Evolutionary conservation across 2,329 filamentous ascomycete species (phyloP).

Genomic region (Ceratocystis albifundus): DNA sequence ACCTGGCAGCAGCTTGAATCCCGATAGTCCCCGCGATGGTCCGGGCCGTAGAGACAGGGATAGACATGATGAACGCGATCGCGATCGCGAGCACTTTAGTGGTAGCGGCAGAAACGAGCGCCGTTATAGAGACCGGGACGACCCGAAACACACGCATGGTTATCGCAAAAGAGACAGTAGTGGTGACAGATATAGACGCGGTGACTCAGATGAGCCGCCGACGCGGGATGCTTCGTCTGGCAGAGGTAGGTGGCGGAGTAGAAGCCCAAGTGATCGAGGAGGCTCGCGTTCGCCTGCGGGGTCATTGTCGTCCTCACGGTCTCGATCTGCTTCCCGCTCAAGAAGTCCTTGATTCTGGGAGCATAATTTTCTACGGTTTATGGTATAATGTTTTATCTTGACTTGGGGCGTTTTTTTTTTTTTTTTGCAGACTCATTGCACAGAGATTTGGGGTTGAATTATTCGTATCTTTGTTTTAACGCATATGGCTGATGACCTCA

Average conservation of each 20-base stretch:
- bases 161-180: not conserved
- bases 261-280: not conserved
- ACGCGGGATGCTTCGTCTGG: not conserved
- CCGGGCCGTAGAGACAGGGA: constrained; percentile 1
- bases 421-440: not conserved
- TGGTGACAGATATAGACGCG: constrained; percentile 9
- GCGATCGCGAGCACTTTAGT: no score
- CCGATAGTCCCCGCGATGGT: not conserved
- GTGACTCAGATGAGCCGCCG: not conserved
- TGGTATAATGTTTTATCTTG: not conserved
- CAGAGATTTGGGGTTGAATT: not conserved
- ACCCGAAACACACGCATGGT: constrained; percentile 11
- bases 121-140: constrained; percentile 20
- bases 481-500: not conserved
- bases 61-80: not conserved
- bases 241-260: not conserved
- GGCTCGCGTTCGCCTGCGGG: constrained; percentile 16
- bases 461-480: not conserved
- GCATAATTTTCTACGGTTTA: not conserved
- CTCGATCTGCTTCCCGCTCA: constrained; percentile 1
- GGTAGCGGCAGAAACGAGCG: constrained; percentile 9
- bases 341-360: constrained; percentile 5
- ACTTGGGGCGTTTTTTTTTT: not conserved
- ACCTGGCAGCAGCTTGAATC: not conserved
- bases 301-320: not conserved